Conservation (phyloP, 2,329 filamentous ascomycete species). For the Aureobasidium sp. region DNA sequence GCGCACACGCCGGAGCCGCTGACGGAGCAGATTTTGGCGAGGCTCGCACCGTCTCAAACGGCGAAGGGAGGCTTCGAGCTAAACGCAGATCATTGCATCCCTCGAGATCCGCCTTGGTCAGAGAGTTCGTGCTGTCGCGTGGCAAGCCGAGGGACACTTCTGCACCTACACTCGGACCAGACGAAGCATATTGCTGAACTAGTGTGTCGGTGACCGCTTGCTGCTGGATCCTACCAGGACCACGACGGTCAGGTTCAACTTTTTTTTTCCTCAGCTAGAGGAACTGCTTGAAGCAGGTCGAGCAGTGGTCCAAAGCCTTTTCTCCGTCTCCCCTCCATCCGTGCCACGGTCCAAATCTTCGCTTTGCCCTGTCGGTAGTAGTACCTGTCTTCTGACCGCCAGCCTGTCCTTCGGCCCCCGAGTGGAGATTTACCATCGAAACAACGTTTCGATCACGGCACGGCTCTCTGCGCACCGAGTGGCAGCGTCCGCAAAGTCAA, state of each 20-base stretch:
- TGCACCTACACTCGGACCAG: slow-evolving; percentile 13
- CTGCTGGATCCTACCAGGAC: neutral
- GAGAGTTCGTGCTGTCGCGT: slow-evolving; percentile 15
- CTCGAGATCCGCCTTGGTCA: slow-evolving; percentile 13
- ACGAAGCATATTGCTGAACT: neutral
- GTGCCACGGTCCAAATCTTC: slow-evolving; percentile 14
- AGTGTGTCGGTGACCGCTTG: neutral
- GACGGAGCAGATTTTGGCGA: slow-evolving; percentile 8
- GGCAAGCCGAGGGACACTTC: slow-evolving; percentile 12
- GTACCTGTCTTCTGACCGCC: slow-evolving; percentile 16
- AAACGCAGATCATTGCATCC: slow-evolving; percentile 15
- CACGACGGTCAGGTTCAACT: neutral
- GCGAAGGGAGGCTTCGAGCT: slow-evolving; percentile 12
- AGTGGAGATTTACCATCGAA: slow-evolving; percentile 11
- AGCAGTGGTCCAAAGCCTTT: neutral
- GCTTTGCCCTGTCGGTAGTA: slow-evolving; percentile 15
- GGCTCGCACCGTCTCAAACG: slow-evolving; percentile 10
- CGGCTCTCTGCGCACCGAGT: slow-evolving; percentile 14
- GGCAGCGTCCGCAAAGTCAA: slow-evolving; percentile 13
- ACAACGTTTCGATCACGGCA: slow-evolving; percentile 17
- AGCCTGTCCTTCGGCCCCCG: neutral
- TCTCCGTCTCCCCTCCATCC: neutral
- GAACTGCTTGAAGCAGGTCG: neutral
- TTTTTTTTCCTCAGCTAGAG: slow-evolving; percentile 2
- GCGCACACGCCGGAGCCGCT: slow-evolving; percentile 14